Conservation (phyloP, 345 rosid genomes). For the Fremontodendron californicum region DNA sequence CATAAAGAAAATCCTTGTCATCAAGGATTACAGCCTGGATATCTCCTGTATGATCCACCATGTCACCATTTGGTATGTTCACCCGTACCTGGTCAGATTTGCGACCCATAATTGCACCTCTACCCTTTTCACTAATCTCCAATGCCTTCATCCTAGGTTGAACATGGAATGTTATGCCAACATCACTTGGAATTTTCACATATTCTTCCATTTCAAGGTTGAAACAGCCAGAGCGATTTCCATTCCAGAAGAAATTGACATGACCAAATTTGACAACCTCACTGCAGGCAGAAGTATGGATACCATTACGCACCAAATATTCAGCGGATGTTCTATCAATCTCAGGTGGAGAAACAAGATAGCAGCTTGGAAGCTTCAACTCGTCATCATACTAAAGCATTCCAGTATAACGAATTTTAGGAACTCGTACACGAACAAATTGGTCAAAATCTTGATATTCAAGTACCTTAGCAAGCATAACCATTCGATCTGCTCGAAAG, state of each 20-base stretch:
- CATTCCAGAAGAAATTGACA: too few relatives aligned
- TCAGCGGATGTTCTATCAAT: slow-evolving; percentile 93
- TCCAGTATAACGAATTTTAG: slow-evolving; percentile 79
- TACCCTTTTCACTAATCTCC: slow-evolving; percentile 78
- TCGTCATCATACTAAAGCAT: too few relatives aligned
- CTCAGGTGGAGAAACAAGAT: slow-evolving; percentile 96
- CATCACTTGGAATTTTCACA: slow-evolving; percentile 91
- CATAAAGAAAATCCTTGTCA: too few relatives aligned
- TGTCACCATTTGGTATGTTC: too few relatives aligned
- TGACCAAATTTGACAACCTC: too few relatives aligned
- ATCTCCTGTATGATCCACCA: slow-evolving; percentile 87
- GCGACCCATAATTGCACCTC: slow-evolving; percentile 75
- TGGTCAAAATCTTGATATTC: slow-evolving; percentile 85
- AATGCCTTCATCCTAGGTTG: slow-evolving; percentile 97
- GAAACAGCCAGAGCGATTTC: too few relatives aligned
- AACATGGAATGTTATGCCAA: slow-evolving; percentile 83
- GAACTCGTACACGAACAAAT: slow-evolving; percentile 79
- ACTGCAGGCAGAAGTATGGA: slow-evolving; percentile 88
- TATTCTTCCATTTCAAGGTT: too few relatives aligned
- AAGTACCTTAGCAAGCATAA: too few relatives aligned
- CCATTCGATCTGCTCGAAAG: too few relatives aligned
- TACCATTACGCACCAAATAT: slow-evolving; percentile 74
- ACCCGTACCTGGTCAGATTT: slow-evolving; percentile 81
- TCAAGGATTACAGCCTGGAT: too few relatives aligned
- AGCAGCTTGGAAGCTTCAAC: slow-evolving; percentile 70